Evolutionary conservation across 2,329 filamentous ascomycete species (phyloP).

Genomic region (Myriosclerotinia scirpicola): DNA sequence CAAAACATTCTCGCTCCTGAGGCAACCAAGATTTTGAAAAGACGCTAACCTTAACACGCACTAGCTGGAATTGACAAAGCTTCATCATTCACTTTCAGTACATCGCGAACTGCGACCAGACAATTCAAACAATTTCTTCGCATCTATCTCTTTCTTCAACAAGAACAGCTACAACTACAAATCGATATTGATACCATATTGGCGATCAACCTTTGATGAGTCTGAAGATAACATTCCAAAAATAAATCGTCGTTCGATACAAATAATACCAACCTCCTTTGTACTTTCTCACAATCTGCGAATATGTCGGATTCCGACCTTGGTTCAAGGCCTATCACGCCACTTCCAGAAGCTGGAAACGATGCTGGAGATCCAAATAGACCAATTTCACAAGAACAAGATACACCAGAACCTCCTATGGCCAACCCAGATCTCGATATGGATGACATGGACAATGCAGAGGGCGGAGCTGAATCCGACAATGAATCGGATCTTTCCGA

Average conservation of each 20-base stretch:
- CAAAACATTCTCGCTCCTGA: constrained; percentile 23
- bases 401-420: constrained; percentile 30
- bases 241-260: background rate
- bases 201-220: background rate
- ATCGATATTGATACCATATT: background rate
- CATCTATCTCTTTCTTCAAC: constrained; percentile 13
- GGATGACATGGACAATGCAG: constrained; percentile 35
- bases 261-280: constrained; percentile 6
- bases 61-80: constrained; percentile 16
- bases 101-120: constrained; percentile 10
- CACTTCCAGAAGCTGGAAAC: constrained; percentile 31
- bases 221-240: background rate
- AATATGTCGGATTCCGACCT: constrained; percentile 37
- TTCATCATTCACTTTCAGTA: constrained; percentile 14
- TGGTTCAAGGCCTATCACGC: constrained; percentile 31
- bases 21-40: constrained; percentile 25
- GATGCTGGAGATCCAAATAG: constrained; percentile 29
- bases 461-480: constrained; percentile 36
- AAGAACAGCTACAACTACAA: background rate
- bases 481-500: constrained; percentile 60
- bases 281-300: constrained; percentile 17
- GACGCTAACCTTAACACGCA: constrained; percentile 21
- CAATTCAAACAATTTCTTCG: constrained; percentile 12
- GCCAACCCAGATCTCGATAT: constrained; percentile 37
- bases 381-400: constrained; percentile 32